phyloP scores from a whole-genome alignment of 148 eudicot species.

The Heliosperma pusillum region DNA sequence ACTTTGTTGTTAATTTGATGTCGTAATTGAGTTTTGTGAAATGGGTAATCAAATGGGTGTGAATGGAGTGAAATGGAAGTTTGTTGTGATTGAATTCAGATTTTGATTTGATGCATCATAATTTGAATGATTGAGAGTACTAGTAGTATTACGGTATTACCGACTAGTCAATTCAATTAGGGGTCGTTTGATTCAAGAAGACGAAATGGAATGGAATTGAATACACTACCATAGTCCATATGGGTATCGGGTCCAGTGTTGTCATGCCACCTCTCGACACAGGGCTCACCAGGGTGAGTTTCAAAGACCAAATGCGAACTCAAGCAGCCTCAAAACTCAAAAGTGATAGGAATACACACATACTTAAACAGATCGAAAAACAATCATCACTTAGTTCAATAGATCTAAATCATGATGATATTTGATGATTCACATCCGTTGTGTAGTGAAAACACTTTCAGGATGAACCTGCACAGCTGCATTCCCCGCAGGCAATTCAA shows the following conservation, averaged over 20 bases:
- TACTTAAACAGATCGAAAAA: too few relatives aligned
- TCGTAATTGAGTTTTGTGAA: conserved; percentile 5
- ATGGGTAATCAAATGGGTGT: background rate
- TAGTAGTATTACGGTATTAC: background rate
- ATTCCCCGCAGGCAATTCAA: too few relatives aligned
- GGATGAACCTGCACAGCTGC: conserved; percentile 85
- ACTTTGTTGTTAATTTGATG: background rate
- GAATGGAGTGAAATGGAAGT: background rate
- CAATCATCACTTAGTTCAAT: conserved; percentile 21
- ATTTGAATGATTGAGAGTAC: background rate
- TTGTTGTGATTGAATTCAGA: background rate
- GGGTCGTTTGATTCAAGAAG: too few relatives aligned
- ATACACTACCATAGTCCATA: too few relatives aligned
- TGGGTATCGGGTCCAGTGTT: too few relatives aligned
- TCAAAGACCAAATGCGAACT: too few relatives aligned
- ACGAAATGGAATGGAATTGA: too few relatives aligned
- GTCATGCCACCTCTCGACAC: too few relatives aligned
- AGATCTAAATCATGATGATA: too few relatives aligned
- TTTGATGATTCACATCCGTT: conserved; percentile 72
- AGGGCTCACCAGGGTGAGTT: too few relatives aligned
- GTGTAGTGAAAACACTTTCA: conserved; percentile 82
- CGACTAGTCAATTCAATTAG: background rate
- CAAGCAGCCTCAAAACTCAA: too few relatives aligned
- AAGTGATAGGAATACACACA: conserved; percentile 35
- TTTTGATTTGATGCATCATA: background rate